Evolutionary conservation across 106 monocot genomes (phyloP), one percentile per base, ranked within the genome.

Genomic region (Xerophyta viscosa): DNA sequence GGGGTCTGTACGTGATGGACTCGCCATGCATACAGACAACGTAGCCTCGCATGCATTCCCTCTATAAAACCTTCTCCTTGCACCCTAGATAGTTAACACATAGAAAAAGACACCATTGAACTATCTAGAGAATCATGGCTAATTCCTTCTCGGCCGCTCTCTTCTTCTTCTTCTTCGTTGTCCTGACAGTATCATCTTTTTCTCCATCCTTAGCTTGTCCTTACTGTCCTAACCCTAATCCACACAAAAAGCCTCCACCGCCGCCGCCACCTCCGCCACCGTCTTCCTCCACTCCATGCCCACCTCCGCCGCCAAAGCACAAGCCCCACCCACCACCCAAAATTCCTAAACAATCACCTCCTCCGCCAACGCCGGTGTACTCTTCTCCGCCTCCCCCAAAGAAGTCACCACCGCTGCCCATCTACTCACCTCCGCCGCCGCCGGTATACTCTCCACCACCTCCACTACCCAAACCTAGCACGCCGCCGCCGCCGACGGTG

Each of bases 131-230:
- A n/a, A 44, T 17, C n/a, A 17, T 44, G 43, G 43, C 43, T 44
- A 33, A 33, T 44, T n/a, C 41, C 15, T 37, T 52, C 11, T 17
- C 31, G 47, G n/a, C n/a, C n/a, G n/a, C n/a, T n/a, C 31, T 48
- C 24, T 57, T 57, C 7, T 23, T 53, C 9, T 14, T 14, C 3
- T 8, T 44, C 43, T 44, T 44, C 33, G 33, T 33, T 33, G 33
- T 33, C 33, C 11, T 33, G 33, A 33, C 33, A 33, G 7, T 33
- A 11, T 33, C 33, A 4, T 44, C 43, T 14, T 44, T 44, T 14
- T 17, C 4, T 44, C 43, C 8, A 14, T 44, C 43, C 43, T 44
- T 44, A 8, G 57, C 64, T 44, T 58, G 64, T 41, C 51, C 71
- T 41, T 36, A 21, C 52, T 65, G 64, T 44, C 31, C 36, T 23